These are phyloP conservation scores for Gastrolobium bilobum DNA, from an alignment of 306 rosid genomes.

Conservation along the genomic window DNA sequence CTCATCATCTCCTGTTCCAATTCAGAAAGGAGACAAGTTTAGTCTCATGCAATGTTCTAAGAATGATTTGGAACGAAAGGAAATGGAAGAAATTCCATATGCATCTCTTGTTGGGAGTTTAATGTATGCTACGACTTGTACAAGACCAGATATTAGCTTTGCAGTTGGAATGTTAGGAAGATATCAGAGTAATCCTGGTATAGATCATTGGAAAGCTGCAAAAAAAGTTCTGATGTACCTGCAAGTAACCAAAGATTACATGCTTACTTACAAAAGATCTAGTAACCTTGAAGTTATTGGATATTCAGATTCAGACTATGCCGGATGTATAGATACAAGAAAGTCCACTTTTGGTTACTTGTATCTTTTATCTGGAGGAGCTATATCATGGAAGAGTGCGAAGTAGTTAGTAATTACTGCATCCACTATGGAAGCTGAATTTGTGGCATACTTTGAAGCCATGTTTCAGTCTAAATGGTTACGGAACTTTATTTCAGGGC, in stretches of 20 bases:
- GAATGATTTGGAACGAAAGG: not conserved
- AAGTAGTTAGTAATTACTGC: too few species aligned
- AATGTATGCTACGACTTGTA: not conserved
- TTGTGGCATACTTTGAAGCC: too few species aligned
- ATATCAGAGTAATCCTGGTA: not conserved
- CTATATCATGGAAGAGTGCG: too few species aligned
- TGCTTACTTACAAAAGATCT: too few species aligned
- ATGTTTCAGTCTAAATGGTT: too few species aligned
- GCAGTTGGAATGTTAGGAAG: not conserved
- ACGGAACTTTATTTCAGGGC: too few species aligned
- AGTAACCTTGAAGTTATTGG: too few species aligned
- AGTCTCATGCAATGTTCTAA: not conserved
- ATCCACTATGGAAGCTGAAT: too few species aligned
- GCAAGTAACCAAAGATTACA: not conserved
- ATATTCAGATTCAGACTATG: too few species aligned
- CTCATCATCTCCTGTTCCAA: not conserved
- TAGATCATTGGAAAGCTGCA: not conserved
- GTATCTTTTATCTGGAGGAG: too few species aligned
- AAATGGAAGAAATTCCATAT: not conserved
- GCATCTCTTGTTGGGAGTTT: not conserved
- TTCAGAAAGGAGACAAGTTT: not conserved
- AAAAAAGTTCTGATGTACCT: not conserved
- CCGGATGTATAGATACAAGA: too few species aligned
- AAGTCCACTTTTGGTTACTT: too few species aligned
- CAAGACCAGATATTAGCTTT: not conserved